Evolutionary conservation across 1,139 yeast genomes (phyloP).

Genomic region (Yamadazyma triangularis): DNA sequence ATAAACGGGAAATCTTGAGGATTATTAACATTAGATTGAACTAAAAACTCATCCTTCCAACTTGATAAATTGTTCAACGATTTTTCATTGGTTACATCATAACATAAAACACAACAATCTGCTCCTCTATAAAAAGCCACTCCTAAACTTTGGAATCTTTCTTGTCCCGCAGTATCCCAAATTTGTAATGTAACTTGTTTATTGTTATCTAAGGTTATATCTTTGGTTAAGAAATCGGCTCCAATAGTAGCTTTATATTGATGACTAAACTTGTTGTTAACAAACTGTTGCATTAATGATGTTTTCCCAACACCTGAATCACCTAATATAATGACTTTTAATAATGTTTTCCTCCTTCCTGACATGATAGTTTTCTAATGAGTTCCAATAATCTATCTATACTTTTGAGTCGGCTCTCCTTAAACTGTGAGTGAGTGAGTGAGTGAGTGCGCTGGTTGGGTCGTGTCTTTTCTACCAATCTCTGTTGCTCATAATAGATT

Average conservation of each 20-base stretch:
- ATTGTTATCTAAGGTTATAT: constrained; percentile 72
- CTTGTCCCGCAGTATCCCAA: constrained; percentile 99
- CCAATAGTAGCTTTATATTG: constrained; percentile 98
- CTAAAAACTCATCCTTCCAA: constrained; percentile 94
- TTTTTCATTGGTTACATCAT: constrained; percentile 90
- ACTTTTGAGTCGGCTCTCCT: neutral
- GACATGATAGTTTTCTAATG: too few species aligned
- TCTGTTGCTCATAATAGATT: too few species aligned
- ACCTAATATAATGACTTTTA: constrained; percentile 91
- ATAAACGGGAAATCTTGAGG: constrained; percentile 96
- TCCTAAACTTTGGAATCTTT: constrained; percentile 92
- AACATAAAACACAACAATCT: constrained; percentile 94
- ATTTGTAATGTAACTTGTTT: constrained; percentile 79
- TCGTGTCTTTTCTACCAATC: too few species aligned
- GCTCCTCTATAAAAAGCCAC: constrained; percentile 98
- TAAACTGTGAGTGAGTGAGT: too few species aligned
- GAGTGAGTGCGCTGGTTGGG: neutral
- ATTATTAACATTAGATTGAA: constrained; percentile 88
- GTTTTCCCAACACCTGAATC: constrained; percentile 99
- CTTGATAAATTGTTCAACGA: constrained; percentile 84
- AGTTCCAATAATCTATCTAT: too few species aligned
- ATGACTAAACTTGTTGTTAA: constrained; percentile 88
- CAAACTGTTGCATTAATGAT: constrained; percentile 93
- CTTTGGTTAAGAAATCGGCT: constrained; percentile 94
- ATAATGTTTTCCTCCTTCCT: constrained; percentile 79